Conservation (phyloP, 2,329 filamentous ascomycete species). For the Coleophoma eucalyptorum region DNA sequence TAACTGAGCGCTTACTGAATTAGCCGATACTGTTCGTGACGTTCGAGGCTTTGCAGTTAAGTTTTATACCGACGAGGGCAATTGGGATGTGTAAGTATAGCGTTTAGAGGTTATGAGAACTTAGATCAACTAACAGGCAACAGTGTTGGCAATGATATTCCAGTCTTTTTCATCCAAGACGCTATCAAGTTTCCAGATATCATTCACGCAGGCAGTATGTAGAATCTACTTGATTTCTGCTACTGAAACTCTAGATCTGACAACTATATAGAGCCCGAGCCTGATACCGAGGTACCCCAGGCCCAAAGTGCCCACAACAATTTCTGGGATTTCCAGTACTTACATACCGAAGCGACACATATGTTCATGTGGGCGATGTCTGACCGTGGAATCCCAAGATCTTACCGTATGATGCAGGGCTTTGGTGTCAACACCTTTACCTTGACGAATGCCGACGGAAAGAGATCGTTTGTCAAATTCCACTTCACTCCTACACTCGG, state of each 20-base stretch:
- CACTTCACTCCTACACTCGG: slow-evolving; percentile 72
- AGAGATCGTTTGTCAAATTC: slow-evolving; percentile 74
- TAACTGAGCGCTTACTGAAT: background rate
- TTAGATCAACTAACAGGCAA: background rate
- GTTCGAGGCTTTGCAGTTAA: slow-evolving; percentile 77
- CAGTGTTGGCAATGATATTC: slow-evolving; percentile 66
- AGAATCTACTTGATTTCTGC: slow-evolving; percentile 16
- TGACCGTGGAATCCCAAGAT: slow-evolving; percentile 69
- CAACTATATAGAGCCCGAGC: slow-evolving; percentile 55
- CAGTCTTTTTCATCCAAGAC: slow-evolving; percentile 75
- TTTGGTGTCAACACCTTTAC: slow-evolving; percentile 81
- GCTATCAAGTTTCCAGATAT: slow-evolving; percentile 71
- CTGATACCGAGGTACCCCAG: slow-evolving; percentile 67
- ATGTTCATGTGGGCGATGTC: slow-evolving; percentile 81
- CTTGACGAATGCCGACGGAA: slow-evolving; percentile 62
- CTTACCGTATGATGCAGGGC: slow-evolving; percentile 81
- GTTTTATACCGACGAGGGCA: slow-evolving; percentile 75
- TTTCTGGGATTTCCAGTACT: slow-evolving; percentile 71
- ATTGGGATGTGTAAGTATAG: slow-evolving; percentile 55
- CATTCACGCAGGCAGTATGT: slow-evolving; percentile 40
- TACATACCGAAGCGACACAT: slow-evolving; percentile 69
- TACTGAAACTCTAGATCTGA: background rate
- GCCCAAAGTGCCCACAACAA: slow-evolving; percentile 70
- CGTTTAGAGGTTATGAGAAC: too few relatives aligned
- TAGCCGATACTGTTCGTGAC: slow-evolving; percentile 77